phyloP scores from a whole-genome alignment of 257 asterid genomes.

The Petunia axillaris region DNA sequence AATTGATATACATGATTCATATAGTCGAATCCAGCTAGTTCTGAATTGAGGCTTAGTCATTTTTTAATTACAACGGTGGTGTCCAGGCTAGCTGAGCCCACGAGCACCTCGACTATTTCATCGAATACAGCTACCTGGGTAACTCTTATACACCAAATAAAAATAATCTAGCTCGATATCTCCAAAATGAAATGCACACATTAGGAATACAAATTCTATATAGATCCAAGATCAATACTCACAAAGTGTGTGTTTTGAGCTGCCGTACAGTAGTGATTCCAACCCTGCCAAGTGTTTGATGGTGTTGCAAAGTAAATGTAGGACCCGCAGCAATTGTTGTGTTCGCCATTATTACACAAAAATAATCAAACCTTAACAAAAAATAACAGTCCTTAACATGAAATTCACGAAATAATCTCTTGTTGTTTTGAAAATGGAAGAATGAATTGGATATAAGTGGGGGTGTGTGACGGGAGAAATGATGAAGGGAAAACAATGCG shows the following conservation, averaged over 20 bases:
- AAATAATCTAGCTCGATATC: neutral
- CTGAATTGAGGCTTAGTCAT: neutral
- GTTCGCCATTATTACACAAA: slow-evolving; percentile 11
- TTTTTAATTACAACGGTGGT: neutral
- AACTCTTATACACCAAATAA: neutral
- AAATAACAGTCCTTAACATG: slow-evolving; percentile 8
- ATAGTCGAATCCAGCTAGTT: neutral
- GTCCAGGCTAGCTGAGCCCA: too few species aligned
- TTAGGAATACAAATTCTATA: neutral
- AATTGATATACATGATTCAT: slow-evolving; percentile 12
- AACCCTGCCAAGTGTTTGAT: slow-evolving; percentile 1
- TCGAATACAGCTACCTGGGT: too few species aligned
- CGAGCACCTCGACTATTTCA: too few species aligned
- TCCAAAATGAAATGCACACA: neutral
- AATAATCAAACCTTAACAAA: neutral
- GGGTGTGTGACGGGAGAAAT: neutral
- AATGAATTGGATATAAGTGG: neutral
- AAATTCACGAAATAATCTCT: neutral
- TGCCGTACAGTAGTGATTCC: slow-evolving; percentile 9
- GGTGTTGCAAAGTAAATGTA: slow-evolving; percentile 17
- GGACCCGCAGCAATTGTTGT: slow-evolving; percentile 22
- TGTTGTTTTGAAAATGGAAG: neutral
- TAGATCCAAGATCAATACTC: slow-evolving; percentile 24
- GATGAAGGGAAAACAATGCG: neutral
- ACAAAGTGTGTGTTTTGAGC: neutral